Conservation (phyloP, 345 rosid genomes). For the Hibiscus mutabilis region DNA sequence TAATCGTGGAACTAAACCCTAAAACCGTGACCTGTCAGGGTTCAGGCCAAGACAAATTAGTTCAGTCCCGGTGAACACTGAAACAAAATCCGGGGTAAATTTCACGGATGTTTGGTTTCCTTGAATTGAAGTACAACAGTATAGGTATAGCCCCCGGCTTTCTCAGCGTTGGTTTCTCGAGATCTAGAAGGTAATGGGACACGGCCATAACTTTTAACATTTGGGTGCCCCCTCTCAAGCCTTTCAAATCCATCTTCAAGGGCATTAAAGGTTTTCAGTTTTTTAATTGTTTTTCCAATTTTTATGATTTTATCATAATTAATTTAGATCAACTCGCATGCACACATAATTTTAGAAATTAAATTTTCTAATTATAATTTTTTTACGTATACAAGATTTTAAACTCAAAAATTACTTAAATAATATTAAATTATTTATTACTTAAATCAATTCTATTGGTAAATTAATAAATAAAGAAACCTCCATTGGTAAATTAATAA, state of each 20-base stretch:
- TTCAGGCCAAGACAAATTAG: conserved; percentile 8
- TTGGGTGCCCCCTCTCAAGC: neutral
- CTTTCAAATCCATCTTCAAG: neutral
- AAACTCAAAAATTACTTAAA: too few relatives aligned
- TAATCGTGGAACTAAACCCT: conserved; percentile 28
- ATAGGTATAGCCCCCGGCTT: neutral
- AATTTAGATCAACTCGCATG: too few relatives aligned
- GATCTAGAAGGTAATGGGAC: conserved; percentile 1
- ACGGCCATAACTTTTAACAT: neutral
- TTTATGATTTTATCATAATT: too few relatives aligned
- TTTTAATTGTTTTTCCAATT: too few relatives aligned
- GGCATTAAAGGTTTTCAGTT: conserved; percentile 3
- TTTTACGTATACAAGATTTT: too few relatives aligned
- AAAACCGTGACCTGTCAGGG: conserved; percentile 37
- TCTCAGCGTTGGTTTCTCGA: neutral
- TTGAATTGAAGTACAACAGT: neutral
- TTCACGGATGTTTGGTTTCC: neutral
- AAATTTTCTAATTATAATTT: too few relatives aligned
- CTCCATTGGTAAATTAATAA: neutral
- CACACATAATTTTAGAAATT: too few relatives aligned
- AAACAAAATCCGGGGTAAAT: neutral
- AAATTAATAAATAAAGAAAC: too few relatives aligned
- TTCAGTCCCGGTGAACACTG: neutral
- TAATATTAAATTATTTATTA: too few relatives aligned
- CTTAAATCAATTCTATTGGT: too few relatives aligned